Evolutionary conservation across 2,329 filamentous ascomycete genomes (phyloP).

Genomic region (Coniochaeta pulveracea): DNA sequence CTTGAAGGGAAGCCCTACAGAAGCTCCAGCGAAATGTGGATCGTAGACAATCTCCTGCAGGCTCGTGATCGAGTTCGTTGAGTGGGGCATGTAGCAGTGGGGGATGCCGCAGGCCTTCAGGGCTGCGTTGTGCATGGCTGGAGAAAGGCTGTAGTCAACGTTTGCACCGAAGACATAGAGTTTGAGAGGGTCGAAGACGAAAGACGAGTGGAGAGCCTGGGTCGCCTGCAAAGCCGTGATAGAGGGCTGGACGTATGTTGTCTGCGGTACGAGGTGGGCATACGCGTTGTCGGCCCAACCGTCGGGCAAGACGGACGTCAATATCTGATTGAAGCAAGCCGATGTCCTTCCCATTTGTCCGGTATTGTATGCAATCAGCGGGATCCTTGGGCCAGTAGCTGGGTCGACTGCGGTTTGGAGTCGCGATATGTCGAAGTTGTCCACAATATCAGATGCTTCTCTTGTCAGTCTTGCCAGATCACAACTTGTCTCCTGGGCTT

Average conservation of each 20-base stretch:
- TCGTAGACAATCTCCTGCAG: slow-evolving; percentile 54
- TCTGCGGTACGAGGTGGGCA: slow-evolving; percentile 15
- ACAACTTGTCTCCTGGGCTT: slow-evolving; percentile 45
- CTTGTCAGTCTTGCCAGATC: slow-evolving; percentile 51
- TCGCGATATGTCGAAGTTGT: slow-evolving; percentile 49
- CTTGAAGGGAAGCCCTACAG: slow-evolving; percentile 65
- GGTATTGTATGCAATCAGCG: slow-evolving; percentile 54
- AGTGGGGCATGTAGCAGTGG: slow-evolving; percentile 54
- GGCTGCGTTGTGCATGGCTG: slow-evolving; percentile 67
- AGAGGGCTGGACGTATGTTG: slow-evolving; percentile 11
- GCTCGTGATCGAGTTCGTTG: slow-evolving; percentile 49
- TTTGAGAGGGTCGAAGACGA: slow-evolving; percentile 56
- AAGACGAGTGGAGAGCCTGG: slow-evolving; percentile 53
- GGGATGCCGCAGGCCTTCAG: slow-evolving; percentile 57
- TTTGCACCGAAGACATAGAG: slow-evolving; percentile 67
- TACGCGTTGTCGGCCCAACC: slow-evolving; percentile 13
- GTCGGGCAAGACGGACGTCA: slow-evolving; percentile 48
- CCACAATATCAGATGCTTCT: slow-evolving; percentile 41
- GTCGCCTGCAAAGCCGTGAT: slow-evolving; percentile 55
- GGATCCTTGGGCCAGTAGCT: slow-evolving; percentile 30
- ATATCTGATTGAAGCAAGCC: slow-evolving; percentile 51
- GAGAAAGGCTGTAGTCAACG: slow-evolving; percentile 61
- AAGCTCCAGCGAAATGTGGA: slow-evolving; percentile 59
- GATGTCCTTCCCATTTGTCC: slow-evolving; percentile 52
- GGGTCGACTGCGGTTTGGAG: slow-evolving; percentile 38